A percentile compares a stretch with the other conserved stretches of the same genome.
These are phyloP conservation scores for Cyclotella distinguenda DNA, from an alignment of 108 stramenopile species.

Conservation along the genomic window DNA sequence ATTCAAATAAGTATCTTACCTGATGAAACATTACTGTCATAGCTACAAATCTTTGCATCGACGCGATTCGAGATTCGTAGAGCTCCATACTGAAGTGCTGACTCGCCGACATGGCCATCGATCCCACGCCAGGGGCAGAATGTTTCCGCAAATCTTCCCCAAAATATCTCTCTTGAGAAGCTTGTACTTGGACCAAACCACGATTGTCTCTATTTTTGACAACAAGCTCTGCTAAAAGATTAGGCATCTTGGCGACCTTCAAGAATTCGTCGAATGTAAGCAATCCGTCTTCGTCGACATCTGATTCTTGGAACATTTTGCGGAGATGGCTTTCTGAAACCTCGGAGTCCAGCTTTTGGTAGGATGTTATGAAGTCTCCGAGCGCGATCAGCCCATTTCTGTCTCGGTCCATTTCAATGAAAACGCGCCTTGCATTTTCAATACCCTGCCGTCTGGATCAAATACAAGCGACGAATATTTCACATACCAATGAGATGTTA, in stretches of 20 bases:
- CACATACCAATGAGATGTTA: too few relatives aligned
- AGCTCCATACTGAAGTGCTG: conserved; percentile 51
- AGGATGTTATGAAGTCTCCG: conserved; percentile 42
- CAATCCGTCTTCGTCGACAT: conserved; percentile 38
- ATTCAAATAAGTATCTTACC: neutral
- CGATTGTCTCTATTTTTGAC: conserved; percentile 41
- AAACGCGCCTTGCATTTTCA: conserved; percentile 43
- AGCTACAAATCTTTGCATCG: conserved; percentile 51
- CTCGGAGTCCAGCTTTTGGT: conserved; percentile 37
- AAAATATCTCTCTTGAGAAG: conserved; percentile 43
- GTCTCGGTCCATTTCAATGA: conserved; percentile 40
- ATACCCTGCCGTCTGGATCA: conserved; percentile 27
- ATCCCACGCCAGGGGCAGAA: conserved; percentile 23
- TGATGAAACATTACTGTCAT: conserved; percentile 64
- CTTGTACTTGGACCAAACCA: conserved; percentile 44
- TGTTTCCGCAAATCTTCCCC: conserved; percentile 40
- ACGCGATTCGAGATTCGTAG: conserved; percentile 59
- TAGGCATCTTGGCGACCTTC: conserved; percentile 38
- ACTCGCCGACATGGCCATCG: conserved; percentile 34
- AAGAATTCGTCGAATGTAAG: conserved; percentile 54
- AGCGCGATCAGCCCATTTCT: conserved; percentile 31
- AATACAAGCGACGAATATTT: too few relatives aligned
- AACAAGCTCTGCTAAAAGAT: conserved; percentile 26
- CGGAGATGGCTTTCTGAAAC: conserved; percentile 24
- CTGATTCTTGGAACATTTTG: conserved; percentile 46